Conservation (phyloP, 2,329 filamentous ascomycete genomes). For the Calcarisporium arbuscula region DNA sequence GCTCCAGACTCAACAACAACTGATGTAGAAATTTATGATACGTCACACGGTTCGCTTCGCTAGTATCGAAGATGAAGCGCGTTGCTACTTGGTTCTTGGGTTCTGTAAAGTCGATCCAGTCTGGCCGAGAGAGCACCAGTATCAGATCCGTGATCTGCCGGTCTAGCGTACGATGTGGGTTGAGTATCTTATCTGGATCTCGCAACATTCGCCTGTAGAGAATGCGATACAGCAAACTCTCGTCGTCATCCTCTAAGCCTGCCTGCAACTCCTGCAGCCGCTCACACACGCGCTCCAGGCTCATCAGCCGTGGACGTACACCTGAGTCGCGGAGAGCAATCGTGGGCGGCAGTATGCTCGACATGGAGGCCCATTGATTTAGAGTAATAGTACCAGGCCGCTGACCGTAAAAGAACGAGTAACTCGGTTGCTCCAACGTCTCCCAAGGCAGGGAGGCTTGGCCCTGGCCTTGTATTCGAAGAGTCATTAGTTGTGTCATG, state of each 20-base stretch:
- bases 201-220: conserved; percentile 64
- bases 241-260: conserved; percentile 49
- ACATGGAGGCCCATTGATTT: conserved; percentile 60
- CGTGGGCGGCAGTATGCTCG: conserved; percentile 47
- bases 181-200: conserved; percentile 57
- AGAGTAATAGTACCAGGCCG: conserved; percentile 65
- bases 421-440: conserved; percentile 68
- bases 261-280: conserved; percentile 53
- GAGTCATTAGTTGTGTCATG: conserved; percentile 54
- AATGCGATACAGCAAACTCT: conserved; percentile 53
- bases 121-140: conserved; percentile 58
- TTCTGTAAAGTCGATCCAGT: conserved; percentile 69
- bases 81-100: conserved; percentile 68
- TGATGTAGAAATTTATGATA: conserved; percentile 70
- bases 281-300: conserved; percentile 49
- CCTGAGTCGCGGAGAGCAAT: conserved; percentile 54
- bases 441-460: conserved; percentile 54
- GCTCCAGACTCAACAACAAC: conserved; percentile 65
- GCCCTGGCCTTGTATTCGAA: conserved; percentile 39
- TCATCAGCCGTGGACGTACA: conserved; percentile 53
- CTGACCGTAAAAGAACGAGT: conserved; percentile 59
- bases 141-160: conserved; percentile 69
- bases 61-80: conserved; percentile 61
- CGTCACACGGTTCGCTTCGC: conserved; percentile 46
- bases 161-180: conserved; percentile 58